Evolutionary conservation across 129 eudicot genomes (phyloP).

Genomic region (Pulicaria dysenterica): DNA sequence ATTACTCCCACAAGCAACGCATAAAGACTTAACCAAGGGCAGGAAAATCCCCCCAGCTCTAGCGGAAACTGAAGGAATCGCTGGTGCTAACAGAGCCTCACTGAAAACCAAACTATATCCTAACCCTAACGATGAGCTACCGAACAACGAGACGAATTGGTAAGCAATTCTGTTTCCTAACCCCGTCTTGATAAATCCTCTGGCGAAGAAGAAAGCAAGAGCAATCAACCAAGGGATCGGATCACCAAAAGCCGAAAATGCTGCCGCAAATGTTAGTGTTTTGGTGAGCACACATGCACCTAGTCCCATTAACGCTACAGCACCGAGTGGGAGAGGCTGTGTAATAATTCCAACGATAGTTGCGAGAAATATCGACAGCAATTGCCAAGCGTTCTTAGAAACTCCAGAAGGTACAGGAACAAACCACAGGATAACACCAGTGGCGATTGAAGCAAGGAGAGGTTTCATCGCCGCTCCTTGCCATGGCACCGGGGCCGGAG

Average conservation of each 20-base stretch:
- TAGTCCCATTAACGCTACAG: constrained; percentile 78
- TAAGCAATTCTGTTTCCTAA: constrained; percentile 88
- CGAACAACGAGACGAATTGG: constrained; percentile 79
- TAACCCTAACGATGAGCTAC: constrained; percentile 69
- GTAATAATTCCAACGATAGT: constrained; percentile 84
- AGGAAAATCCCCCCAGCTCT: constrained; percentile 92
- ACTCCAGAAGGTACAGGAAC: constrained; percentile 73
- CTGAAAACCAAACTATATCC: constrained; percentile 88
- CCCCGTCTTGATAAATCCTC: constrained; percentile 93
- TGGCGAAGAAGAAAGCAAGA: constrained; percentile 84
- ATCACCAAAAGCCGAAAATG: constrained; percentile 94
- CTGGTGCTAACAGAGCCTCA: constrained; percentile 91
- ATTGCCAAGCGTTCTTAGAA: constrained; percentile 66
- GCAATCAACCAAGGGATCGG: constrained; percentile 96
- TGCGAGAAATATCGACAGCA: constrained; percentile 71
- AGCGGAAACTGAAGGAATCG: constrained; percentile 86
- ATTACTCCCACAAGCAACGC: constrained; percentile 89
- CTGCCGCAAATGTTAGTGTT: constrained; percentile 85
- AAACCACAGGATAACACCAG: constrained; percentile 71
- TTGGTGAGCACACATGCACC: constrained; percentile 85
- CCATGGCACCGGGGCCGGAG: constrained; percentile 59
- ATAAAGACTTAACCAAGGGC: constrained; percentile 76
- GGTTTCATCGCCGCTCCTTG: constrained; percentile 77
- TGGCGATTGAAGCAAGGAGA: constrained; percentile 58
- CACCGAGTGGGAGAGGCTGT: constrained; percentile 81